These are phyloP conservation scores for Emergomyces africanus DNA, from an alignment of 2,329 filamentous ascomycete genomes.

Conservation along the genomic window DNA sequence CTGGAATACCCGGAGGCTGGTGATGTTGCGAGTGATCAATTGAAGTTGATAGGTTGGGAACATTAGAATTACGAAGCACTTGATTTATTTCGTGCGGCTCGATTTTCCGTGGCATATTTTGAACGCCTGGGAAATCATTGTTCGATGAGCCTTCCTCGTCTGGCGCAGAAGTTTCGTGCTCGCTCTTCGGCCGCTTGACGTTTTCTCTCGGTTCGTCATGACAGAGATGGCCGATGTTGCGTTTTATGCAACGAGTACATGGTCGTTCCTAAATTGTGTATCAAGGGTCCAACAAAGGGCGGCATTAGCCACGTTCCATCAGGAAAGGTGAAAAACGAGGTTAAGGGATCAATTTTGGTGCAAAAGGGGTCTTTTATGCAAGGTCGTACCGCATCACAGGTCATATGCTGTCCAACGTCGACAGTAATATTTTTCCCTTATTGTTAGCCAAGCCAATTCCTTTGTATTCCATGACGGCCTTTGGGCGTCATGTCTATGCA, in stretches of 20 bases:
- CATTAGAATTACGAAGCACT: conserved; percentile 28
- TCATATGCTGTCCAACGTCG: conserved; percentile 62
- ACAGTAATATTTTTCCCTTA: conserved; percentile 12
- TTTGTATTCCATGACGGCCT: conserved; percentile 4
- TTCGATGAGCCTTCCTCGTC: conserved; percentile 44
- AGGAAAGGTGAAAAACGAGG: conserved; percentile 1
- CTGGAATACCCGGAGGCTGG: conserved; percentile 50
- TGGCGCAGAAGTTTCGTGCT: conserved; percentile 42
- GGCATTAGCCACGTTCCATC: conserved; percentile 19
- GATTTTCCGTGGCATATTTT: conserved; percentile 40
- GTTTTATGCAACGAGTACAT: conserved; percentile 94
- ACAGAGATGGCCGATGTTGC: conserved; percentile 96
- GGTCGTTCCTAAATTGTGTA: conserved; percentile 59
- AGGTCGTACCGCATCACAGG: conserved; percentile 68
- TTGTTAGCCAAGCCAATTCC: conserved; percentile 6
- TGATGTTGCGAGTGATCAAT: conserved; percentile 48
- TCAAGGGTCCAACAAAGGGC: conserved; percentile 22
- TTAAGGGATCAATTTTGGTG: conserved; percentile 12
- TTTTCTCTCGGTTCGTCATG: conserved; percentile 92
- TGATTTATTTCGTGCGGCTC: conserved; percentile 45
- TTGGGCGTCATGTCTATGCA: conserved; percentile 3
- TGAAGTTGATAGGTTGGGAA: conserved; percentile 38
- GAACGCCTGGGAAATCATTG: conserved; percentile 32
- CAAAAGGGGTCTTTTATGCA: conserved; percentile 4
- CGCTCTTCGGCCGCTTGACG: conserved; percentile 66